A percentile compares a stretch with the other conserved stretches of the same genome.
Evolutionary conservation across 495 filamentous ascomycete species (phyloP).

Genomic region (Elaphomyces granulatus): DNA sequence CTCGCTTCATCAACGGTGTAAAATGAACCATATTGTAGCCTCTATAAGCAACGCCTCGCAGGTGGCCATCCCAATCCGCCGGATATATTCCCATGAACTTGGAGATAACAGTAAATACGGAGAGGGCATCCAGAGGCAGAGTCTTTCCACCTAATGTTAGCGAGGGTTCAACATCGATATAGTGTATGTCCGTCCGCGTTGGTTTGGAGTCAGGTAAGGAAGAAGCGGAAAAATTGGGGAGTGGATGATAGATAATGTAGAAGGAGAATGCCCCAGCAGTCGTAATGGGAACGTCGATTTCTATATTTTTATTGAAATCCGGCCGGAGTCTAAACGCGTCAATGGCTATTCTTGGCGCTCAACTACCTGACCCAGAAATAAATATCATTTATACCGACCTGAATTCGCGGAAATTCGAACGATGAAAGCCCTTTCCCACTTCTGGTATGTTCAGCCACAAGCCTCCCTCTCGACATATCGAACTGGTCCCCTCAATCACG

Average conservation of each 20-base stretch:
- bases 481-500: slow-evolving; percentile 88
- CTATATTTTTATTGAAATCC: slow-evolving; percentile 80
- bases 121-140: slow-evolving; percentile 72
- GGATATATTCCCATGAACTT: slow-evolving; percentile 97
- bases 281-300: slow-evolving; percentile 75
- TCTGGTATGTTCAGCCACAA: slow-evolving; percentile 92
- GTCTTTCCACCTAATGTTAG: slow-evolving; percentile 53
- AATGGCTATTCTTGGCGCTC: slow-evolving; percentile 1
- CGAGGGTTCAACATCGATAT: slow-evolving; percentile 85
- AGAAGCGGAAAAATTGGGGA: slow-evolving; percentile 59
- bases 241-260: slow-evolving; percentile 82
- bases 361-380: not conserved
- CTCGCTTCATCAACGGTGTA: slow-evolving; percentile 80
- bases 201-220: slow-evolving; percentile 35
- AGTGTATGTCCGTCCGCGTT: slow-evolving; percentile 59
- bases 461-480: slow-evolving; percentile 83
- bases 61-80: slow-evolving; percentile 72
- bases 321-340: slow-evolving; percentile 52
- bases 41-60: slow-evolving; percentile 69
- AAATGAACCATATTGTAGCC: slow-evolving; percentile 99
- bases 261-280: slow-evolving; percentile 87
- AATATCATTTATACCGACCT: slow-evolving; percentile 43
- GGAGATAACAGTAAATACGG: slow-evolving; percentile 86
- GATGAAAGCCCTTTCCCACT: slow-evolving; percentile 54
- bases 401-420: slow-evolving; percentile 68